Conservation (phyloP, 2,329 filamentous ascomycete species). For the Diaporthe humulicola region DNA sequence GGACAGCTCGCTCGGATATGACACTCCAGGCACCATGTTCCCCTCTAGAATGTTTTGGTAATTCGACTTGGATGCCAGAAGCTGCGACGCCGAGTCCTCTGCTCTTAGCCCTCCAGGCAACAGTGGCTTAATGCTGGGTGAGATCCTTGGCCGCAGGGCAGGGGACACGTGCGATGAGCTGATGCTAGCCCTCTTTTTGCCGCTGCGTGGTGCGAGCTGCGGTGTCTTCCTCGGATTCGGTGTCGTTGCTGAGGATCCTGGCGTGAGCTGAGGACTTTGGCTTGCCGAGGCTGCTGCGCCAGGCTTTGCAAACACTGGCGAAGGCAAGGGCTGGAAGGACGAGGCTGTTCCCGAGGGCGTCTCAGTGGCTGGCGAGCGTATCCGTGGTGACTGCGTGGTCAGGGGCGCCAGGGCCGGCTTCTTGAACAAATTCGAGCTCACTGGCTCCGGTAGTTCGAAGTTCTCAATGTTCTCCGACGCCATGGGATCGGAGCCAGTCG, state of each 20-base stretch:
- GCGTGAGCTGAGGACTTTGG: slow-evolving; percentile 75
- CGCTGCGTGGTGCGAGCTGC: slow-evolving; percentile 67
- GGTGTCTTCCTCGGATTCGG: slow-evolving; percentile 66
- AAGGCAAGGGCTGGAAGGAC: slow-evolving; percentile 61
- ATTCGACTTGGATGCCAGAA: slow-evolving; percentile 95
- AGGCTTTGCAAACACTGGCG: slow-evolving; percentile 60
- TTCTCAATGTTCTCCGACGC: slow-evolving; percentile 68
- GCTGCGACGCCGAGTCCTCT: slow-evolving; percentile 75
- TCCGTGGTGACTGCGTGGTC: slow-evolving; percentile 58
- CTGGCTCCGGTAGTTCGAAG: slow-evolving; percentile 81
- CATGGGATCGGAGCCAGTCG: slow-evolving; percentile 53
- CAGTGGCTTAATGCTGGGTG: slow-evolving; percentile 92
- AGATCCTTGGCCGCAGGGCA: slow-evolving; percentile 88
- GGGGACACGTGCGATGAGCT: slow-evolving; percentile 85
- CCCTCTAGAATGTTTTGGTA: slow-evolving; percentile 98
- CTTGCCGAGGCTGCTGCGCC: slow-evolving; percentile 65
- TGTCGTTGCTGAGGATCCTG: slow-evolving; percentile 59
- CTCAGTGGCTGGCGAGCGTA: slow-evolving; percentile 55
- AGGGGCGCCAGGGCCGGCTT: slow-evolving; percentile 62
- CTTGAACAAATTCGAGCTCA: slow-evolving; percentile 59
- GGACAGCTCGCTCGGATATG: slow-evolving; percentile 90
- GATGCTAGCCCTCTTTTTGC: slow-evolving; percentile 79
- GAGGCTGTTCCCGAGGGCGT: slow-evolving; percentile 63
- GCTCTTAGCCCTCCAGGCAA: slow-evolving; percentile 73
- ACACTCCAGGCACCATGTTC: slow-evolving; percentile 88